Evolutionary conservation across 306 rosid genomes (phyloP).

Genomic region (Lathyrus aphaca): DNA sequence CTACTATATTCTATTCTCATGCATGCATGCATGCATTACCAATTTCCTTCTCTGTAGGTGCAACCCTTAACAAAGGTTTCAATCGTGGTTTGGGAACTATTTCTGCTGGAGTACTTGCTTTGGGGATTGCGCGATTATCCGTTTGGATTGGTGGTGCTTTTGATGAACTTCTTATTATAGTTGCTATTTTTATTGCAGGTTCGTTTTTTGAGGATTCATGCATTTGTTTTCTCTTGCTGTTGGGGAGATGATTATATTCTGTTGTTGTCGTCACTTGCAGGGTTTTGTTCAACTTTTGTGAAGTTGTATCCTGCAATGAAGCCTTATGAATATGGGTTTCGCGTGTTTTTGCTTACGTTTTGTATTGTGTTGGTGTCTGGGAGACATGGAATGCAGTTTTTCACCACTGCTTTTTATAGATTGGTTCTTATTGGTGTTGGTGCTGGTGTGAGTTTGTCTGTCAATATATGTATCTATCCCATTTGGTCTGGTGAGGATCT

Average conservation of each 20-base stretch:
- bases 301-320: conserved; percentile 71
- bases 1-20: too few relatives aligned
- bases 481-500: conserved; percentile 90
- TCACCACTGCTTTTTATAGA: conserved; percentile 65
- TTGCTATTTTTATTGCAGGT: conserved; percentile 70
- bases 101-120: conserved; percentile 70
- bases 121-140: conserved; percentile 57
- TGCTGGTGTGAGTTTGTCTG: conserved; percentile 58
- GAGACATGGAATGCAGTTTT: conserved; percentile 45
- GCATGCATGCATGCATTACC: too few relatives aligned
- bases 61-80: conserved; percentile 73
- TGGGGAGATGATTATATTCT: background rate
- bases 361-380: conserved; percentile 73
- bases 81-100: conserved; percentile 82
- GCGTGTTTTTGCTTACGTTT: conserved; percentile 75
- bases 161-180: conserved; percentile 53
- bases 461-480: conserved; percentile 65
- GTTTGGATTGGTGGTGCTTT: conserved; percentile 47
- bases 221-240: background rate
- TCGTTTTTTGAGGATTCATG: conserved; percentile 4
- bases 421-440: conserved; percentile 70
- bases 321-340: conserved; percentile 77
- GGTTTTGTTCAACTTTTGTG: conserved; percentile 56
- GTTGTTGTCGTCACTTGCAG: conserved; percentile 39
- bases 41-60: conserved; percentile 46